Evolutionary conservation across 2,329 filamentous ascomycete species (phyloP).

Genomic region (Blumeria hordei): DNA sequence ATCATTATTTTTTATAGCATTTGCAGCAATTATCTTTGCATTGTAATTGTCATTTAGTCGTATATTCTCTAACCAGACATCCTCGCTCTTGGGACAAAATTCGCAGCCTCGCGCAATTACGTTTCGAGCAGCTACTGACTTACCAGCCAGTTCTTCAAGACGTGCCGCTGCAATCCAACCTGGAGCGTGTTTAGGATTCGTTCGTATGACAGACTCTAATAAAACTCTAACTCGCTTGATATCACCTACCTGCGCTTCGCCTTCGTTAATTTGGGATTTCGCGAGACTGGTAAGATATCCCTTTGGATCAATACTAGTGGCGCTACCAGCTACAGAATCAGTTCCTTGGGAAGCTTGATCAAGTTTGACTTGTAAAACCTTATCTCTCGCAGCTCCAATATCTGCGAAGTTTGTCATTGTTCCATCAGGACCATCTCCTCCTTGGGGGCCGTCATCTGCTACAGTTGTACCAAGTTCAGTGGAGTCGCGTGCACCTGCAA

Average conservation of each 20-base stretch:
- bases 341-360: conserved; percentile 64
- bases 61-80: conserved; percentile 91
- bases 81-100: conserved; percentile 79
- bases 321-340: conserved; percentile 49
- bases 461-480: conserved; percentile 71
- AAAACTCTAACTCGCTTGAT: conserved; percentile 82
- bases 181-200: conserved; percentile 80
- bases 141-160: conserved; percentile 78
- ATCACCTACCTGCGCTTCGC: conserved; percentile 71
- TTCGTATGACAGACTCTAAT: conserved; percentile 91
- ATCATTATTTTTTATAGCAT: conserved; percentile 79
- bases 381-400: conserved; percentile 87
- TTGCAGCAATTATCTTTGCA: conserved; percentile 82
- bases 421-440: conserved; percentile 37
- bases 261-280: conserved; percentile 55
- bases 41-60: conserved; percentile 78
- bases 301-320: conserved; percentile 81
- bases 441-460: conserved; percentile 47
- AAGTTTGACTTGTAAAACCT: conserved; percentile 79
- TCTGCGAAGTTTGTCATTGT: conserved; percentile 97
- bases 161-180: conserved; percentile 91
- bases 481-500: conserved; percentile 63
- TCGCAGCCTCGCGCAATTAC: conserved; percentile 74
- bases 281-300: conserved; percentile 86
- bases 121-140: conserved; percentile 69